Conservation (phyloP, 768 basidiomycete species). For the Bullera alba region DNA sequence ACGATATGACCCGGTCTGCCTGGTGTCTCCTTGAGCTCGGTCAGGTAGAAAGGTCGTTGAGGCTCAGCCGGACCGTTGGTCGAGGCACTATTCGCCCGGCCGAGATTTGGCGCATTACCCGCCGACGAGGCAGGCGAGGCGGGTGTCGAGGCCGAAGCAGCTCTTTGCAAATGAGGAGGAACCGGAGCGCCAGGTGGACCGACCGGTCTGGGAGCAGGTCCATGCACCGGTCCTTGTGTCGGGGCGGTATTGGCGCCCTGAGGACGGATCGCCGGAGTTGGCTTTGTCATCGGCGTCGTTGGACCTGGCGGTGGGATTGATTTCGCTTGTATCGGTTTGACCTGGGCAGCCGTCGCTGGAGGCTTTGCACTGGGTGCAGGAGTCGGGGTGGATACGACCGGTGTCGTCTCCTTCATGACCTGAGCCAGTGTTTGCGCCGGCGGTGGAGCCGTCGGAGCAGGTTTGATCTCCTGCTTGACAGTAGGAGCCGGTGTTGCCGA, state of each 20-base stretch:
- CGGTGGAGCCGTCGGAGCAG: not conserved
- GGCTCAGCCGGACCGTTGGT: constrained; percentile 30
- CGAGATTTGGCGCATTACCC: not conserved
- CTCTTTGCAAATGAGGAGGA: constrained; percentile 2
- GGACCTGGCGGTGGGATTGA: too few relatives aligned
- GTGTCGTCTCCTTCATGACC: too few relatives aligned
- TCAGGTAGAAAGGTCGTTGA: constrained; percentile 50
- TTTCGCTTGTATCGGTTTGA: too few relatives aligned
- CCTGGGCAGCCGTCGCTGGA: constrained; percentile 2
- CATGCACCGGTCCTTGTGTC: not conserved
- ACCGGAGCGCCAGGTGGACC: not conserved
- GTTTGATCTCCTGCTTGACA: constrained; percentile 7
- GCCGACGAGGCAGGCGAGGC: not conserved
- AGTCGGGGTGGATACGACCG: too few relatives aligned
- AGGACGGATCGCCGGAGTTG: not conserved
- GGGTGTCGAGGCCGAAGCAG: not conserved
- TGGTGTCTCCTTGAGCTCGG: constrained; percentile 52
- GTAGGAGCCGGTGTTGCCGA: not conserved
- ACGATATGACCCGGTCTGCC: constrained; percentile 41
- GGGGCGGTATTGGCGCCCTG: not conserved
- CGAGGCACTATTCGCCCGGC: constrained; percentile 5
- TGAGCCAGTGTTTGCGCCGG: too few relatives aligned
- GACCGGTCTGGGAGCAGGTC: not conserved
- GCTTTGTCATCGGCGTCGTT: too few relatives aligned
- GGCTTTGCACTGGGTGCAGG: not conserved